Evolutionary conservation across 2,329 filamentous ascomycete species (phyloP).

Genomic region (Claviceps sp.): DNA sequence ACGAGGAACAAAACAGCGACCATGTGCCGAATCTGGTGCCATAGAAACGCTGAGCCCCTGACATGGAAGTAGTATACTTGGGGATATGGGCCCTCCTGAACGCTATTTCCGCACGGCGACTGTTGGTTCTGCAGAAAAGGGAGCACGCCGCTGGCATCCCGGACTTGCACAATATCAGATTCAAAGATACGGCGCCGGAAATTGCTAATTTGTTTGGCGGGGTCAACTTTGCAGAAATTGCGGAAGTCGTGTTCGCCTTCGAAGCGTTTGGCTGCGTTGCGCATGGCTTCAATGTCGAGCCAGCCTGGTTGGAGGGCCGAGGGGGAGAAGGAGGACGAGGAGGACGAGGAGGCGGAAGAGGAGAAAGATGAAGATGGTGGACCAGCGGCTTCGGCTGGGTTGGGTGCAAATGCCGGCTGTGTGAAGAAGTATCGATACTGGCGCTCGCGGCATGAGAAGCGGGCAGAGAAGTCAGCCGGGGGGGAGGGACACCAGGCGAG

Average conservation of each 20-base stretch:
- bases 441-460: slow-evolving; percentile 83
- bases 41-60: slow-evolving; percentile 83
- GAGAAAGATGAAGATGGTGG: slow-evolving; percentile 3
- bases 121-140: slow-evolving; percentile 34
- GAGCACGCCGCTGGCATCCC: slow-evolving; percentile 37
- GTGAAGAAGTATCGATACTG: slow-evolving; percentile 98
- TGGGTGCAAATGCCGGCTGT: slow-evolving; percentile 70
- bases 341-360: too few relatives aligned
- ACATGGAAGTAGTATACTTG: slow-evolving; percentile 83
- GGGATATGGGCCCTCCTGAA: slow-evolving; percentile 20
- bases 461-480: slow-evolving; percentile 69
- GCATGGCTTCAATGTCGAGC: slow-evolving; percentile 82
- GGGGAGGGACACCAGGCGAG: slow-evolving; percentile 86
- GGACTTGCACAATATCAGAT: slow-evolving; percentile 62
- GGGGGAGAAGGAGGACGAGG: slow-evolving; percentile 12
- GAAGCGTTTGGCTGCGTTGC: slow-evolving; percentile 62
- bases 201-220: slow-evolving; percentile 75
- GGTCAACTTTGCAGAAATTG: slow-evolving; percentile 92
- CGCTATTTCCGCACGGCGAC: too few relatives aligned
- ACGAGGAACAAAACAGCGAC: slow-evolving; percentile 85
- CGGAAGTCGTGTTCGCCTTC: slow-evolving; percentile 86
- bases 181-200: slow-evolving; percentile 70
- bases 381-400: slow-evolving; percentile 14
- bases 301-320: slow-evolving; percentile 45
- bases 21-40: slow-evolving; percentile 97